Conservation (phyloP, 2,329 filamentous ascomycete species). For the Pseudopyricularia cyperi region DNA sequence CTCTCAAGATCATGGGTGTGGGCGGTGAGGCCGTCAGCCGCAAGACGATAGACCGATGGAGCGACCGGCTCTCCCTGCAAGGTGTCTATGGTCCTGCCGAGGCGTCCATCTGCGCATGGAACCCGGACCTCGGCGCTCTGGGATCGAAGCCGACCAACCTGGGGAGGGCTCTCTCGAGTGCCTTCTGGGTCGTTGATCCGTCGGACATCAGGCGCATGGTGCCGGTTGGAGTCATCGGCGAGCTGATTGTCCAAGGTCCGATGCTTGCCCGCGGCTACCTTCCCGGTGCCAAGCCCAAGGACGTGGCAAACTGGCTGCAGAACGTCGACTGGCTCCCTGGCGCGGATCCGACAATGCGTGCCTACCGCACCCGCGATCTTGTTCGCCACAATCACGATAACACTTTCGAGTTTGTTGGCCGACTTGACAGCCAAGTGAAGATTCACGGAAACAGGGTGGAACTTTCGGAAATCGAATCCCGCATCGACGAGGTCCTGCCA, state of each 20-base stretch:
- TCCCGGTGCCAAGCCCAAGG: neutral
- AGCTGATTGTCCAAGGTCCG: neutral
- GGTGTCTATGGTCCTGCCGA: neutral
- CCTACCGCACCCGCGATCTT: constrained; percentile 2
- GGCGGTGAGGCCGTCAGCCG: neutral
- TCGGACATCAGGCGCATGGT: neutral
- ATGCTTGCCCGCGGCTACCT: neutral
- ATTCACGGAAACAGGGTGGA: constrained; percentile 1
- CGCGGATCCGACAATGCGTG: neutral
- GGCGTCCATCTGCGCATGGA: neutral
- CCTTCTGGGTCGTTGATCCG: neutral
- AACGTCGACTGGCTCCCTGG: neutral
- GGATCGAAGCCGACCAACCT: neutral
- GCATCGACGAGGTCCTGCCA: neutral
- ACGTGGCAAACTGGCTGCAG: neutral
- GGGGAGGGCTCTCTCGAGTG: neutral
- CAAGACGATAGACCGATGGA: neutral
- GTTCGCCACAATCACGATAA: neutral
- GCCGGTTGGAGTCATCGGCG: neutral
- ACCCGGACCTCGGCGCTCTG: neutral
- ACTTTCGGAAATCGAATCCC: constrained; percentile 2
- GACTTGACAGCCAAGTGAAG: neutral
- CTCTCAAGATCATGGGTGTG: neutral
- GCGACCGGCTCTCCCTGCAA: neutral
- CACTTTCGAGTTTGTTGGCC: neutral